Conservation (phyloP, 2,329 filamentous ascomycete species). For the Albophoma yamanashiensis region DNA sequence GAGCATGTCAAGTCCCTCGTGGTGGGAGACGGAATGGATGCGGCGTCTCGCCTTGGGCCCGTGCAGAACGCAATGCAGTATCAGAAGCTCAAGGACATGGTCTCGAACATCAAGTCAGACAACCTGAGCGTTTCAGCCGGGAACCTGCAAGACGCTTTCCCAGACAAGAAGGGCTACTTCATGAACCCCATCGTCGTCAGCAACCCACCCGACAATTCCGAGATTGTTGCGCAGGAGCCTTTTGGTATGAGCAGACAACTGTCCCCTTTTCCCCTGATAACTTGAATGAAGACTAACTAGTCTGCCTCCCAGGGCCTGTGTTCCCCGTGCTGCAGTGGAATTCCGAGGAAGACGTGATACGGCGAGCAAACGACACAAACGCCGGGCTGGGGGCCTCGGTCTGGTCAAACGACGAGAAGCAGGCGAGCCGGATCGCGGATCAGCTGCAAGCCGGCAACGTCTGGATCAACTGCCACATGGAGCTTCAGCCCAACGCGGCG, state of each 20-base stretch:
- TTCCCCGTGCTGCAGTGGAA: not conserved
- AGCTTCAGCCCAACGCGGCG: not conserved
- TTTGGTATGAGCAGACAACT: not conserved
- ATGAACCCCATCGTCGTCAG: not conserved
- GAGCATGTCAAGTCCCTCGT: not conserved
- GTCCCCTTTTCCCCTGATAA: not conserved
- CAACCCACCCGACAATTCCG: not conserved
- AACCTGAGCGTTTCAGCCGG: not conserved
- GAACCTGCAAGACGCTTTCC: not conserved
- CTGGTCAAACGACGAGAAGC: not conserved
- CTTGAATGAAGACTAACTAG: not conserved
- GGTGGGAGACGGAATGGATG: not conserved
- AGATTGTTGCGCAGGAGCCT: not conserved
- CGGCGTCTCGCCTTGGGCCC: not conserved
- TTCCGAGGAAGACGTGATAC: not conserved
- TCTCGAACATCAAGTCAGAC: not conserved
- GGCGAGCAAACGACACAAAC: not conserved
- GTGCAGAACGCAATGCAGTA: not conserved
- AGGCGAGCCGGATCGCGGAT: not conserved
- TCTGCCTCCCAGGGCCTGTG: not conserved
- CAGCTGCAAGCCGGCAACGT: not conserved
- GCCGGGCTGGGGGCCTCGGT: not conserved
- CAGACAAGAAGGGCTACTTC: not conserved
- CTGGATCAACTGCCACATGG: not conserved
- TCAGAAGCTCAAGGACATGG: not conserved